Evolutionary conservation across 164 flowering plant genomes (phyloP), one percentile per base, ranked within the genome.

Genomic region (Cinnamomum chago): DNA sequence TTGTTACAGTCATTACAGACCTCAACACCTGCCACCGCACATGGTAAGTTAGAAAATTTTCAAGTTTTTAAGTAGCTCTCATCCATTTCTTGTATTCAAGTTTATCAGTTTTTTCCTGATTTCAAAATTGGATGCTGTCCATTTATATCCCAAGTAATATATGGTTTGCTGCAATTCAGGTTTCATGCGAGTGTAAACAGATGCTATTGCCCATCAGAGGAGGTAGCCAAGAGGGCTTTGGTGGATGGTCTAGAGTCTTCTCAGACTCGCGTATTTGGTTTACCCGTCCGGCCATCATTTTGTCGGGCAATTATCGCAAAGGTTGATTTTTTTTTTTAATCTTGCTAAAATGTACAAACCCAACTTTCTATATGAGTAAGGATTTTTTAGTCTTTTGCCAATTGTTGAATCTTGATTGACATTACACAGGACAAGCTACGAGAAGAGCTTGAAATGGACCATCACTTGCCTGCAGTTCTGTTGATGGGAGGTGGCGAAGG

Each of bases 401-500:
- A 27, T 67, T 67, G 70, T 35, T 20, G 22, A 6, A 35, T 47
- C 6, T 18, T 18, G 11, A 47, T 14, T 67, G 12, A 17, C 10
- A 3, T 50, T 74, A 5, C 62, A 23, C 73, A 94, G 98, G 90
- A 87, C 77, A 85, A 92, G 1, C 75, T 95, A 62, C 82, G 99
- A 76, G 85, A 78, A 68, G 98, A 92, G 71, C 90, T 95, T 15
- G 90, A 86, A 76, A 86, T 95, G 94, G 97, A 93, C 55, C 90
- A 85, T 18, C 35, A 82, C 3, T 81, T 95, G 82, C 99, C 97
- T 62, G 97, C 99, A 28, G 98, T 93, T 65, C 71, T 95, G 79
- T 82, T 95, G 71, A 95, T 95, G 99, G 99, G 97, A 82, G 99
- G 99, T 25, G 99, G 98, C 24, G 99, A 95, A 86, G 97, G 99